These are phyloP conservation scores for Durotheca rogersii DNA, from an alignment of 495 filamentous ascomycete species.

Conservation along the genomic window DNA sequence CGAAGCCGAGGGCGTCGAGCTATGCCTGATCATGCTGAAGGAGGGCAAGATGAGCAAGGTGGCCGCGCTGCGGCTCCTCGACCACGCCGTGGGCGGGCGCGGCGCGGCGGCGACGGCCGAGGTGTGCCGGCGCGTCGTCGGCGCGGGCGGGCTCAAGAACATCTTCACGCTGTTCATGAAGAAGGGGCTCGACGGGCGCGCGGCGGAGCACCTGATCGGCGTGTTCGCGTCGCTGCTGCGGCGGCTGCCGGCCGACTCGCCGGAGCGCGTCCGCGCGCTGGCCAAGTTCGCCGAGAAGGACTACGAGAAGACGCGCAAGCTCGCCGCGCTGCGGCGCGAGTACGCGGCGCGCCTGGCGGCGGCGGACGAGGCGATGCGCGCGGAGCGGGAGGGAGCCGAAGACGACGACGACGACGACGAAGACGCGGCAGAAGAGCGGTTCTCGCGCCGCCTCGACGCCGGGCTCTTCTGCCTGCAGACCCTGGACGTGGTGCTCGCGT, in stretches of 20 bases:
- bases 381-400: constrained; percentile 58
- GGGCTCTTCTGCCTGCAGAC: constrained; percentile 85
- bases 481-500: constrained; percentile 84
- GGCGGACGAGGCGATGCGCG: constrained; percentile 67
- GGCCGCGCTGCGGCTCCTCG: constrained; percentile 74
- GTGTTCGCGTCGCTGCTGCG: constrained; percentile 86
- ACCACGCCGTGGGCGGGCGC: constrained; percentile 75
- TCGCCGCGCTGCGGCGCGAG: constrained; percentile 69
- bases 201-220: constrained; percentile 81
- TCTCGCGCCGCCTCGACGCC: constrained; percentile 80
- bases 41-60: constrained; percentile 70
- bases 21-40: constrained; percentile 84
- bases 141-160: constrained; percentile 81
- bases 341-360: constrained; percentile 64
- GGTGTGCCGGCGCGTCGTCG: constrained; percentile 75
- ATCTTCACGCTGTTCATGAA: constrained; percentile 90
- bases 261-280: constrained; percentile 76
- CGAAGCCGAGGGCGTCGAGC: constrained; percentile 88
- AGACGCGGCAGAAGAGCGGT: too few species aligned
- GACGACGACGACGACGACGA: constrained; percentile 57
- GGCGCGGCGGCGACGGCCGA: constrained; percentile 51
- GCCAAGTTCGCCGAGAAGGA: constrained; percentile 97
- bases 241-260: constrained; percentile 72
- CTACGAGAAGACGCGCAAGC: constrained; percentile 75
- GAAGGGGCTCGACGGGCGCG: constrained; percentile 68